Evolutionary conservation across 208 protist species (phyloP).

Genomic region (Trypanosoma cruzi): DNA sequence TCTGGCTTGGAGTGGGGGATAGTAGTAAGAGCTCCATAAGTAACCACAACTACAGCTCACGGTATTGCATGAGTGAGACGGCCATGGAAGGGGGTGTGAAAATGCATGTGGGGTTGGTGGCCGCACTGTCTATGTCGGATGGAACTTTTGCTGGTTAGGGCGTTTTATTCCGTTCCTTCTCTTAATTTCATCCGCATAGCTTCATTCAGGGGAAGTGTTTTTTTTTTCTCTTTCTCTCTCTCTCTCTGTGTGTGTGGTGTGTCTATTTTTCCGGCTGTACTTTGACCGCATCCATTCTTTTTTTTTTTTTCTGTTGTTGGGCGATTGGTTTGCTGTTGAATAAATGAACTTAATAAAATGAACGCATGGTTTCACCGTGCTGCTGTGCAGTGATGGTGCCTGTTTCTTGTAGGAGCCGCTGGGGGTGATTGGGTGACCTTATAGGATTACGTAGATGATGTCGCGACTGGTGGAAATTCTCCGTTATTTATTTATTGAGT

Average conservation of each 20-base stretch:
- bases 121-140: slow-evolving; percentile 56
- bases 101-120: slow-evolving; percentile 65
- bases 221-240: neutral
- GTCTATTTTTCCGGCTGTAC: neutral
- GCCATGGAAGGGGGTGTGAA: slow-evolving; percentile 75
- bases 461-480: no score
- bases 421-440: no score
- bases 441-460: no score
- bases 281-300: no score
- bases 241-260: neutral
- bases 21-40: slow-evolving; percentile 29
- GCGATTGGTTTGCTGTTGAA: neutral
- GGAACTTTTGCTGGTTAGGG: neutral
- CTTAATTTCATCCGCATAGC: neutral
- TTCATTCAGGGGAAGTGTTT: neutral
- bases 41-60: slow-evolving; percentile 78
- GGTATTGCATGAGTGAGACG: slow-evolving; percentile 60
- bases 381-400: no score
- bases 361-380: no score
- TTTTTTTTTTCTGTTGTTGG: neutral
- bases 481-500: no score
- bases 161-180: neutral
- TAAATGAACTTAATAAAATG: no score
- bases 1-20: slow-evolving; percentile 58
- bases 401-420: no score